A percentile compares a stretch with the other conserved stretches of the same genome.
phyloP scores from a whole-genome alignment of 1,284 basidiomycete species.

The Malassezia furfur region DNA sequence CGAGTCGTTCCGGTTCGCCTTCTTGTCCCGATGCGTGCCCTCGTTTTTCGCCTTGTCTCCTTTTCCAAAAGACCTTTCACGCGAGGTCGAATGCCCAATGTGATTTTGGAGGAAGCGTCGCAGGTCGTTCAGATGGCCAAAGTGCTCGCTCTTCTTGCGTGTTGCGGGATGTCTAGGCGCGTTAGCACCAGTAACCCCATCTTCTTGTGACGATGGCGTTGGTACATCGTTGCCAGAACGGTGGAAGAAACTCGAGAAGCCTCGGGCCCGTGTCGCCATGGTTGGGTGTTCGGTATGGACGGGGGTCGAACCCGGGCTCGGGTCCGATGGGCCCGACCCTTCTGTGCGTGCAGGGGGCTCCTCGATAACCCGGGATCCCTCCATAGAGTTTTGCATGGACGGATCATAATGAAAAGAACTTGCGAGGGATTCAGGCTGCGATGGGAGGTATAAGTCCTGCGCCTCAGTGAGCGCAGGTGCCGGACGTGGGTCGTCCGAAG shows the following conservation, averaged over 20 bases:
- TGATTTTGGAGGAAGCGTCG: constrained; percentile 13
- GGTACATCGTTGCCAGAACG: not conserved
- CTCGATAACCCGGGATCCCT: no score
- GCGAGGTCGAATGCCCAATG: not conserved
- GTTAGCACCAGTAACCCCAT: not conserved
- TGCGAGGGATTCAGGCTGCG: not conserved
- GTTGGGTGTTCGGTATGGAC: no score
- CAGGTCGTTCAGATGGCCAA: constrained; percentile 7
- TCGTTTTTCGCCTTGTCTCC: not conserved
- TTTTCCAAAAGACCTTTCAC: not conserved
- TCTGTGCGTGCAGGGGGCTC: no score
- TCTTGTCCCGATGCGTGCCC: not conserved
- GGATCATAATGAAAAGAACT: not conserved
- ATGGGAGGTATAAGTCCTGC: not conserved
- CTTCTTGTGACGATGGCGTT: not conserved
- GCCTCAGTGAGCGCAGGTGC: not conserved
- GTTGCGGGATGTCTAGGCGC: not conserved
- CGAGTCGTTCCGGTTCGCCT: not conserved
- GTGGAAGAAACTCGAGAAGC: not conserved
- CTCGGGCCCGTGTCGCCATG: not conserved
- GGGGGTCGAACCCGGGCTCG: no score
- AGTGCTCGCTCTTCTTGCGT: not conserved
- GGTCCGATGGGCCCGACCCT: no score
- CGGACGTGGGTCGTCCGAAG: not conserved
- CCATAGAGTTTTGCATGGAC: no score